phyloP scores from a whole-genome alignment of 192 early-diverging fungal genomes.

The Entophlyctis luteolus region DNA sequence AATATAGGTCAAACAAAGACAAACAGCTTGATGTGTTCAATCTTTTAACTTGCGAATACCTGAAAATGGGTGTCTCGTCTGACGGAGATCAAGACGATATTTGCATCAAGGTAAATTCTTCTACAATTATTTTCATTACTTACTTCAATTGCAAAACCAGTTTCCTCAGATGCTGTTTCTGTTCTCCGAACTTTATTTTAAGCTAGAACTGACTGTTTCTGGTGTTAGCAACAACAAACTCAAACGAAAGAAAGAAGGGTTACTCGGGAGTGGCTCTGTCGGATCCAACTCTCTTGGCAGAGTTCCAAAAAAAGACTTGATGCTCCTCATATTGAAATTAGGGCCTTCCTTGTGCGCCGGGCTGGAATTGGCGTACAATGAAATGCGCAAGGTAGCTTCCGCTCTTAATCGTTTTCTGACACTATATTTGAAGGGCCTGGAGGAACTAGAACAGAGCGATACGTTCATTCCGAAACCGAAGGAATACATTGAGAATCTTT shows the following conservation, averaged over 20 bases:
- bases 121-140: no score
- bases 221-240: not conserved
- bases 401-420: no score
- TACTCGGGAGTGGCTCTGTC: slow-evolving; percentile 18
- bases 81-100: no score
- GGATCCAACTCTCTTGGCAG: not conserved
- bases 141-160: no score
- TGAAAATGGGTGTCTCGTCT: slow-evolving; percentile 1
- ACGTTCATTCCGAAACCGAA: not conserved
- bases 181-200: slow-evolving; percentile 12
- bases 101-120: not conserved
- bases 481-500: not conserved
- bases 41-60: not conserved
- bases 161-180: slow-evolving; percentile 15
- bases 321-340: not conserved
- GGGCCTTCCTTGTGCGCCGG: slow-evolving; percentile 5
- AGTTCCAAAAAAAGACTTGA: not conserved
- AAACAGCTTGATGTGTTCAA: slow-evolving; percentile 18
- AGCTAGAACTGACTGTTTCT: slow-evolving; percentile 11
- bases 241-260: not conserved
- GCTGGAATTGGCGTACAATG: not conserved
- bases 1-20: not conserved
- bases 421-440: no score
- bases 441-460: not conserved
- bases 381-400: not conserved